Evolutionary conservation across 2,329 filamentous ascomycete species (phyloP), one percentile per base, ranked within the genome.

Genomic region (Lasiodiplodia sp.): DNA sequence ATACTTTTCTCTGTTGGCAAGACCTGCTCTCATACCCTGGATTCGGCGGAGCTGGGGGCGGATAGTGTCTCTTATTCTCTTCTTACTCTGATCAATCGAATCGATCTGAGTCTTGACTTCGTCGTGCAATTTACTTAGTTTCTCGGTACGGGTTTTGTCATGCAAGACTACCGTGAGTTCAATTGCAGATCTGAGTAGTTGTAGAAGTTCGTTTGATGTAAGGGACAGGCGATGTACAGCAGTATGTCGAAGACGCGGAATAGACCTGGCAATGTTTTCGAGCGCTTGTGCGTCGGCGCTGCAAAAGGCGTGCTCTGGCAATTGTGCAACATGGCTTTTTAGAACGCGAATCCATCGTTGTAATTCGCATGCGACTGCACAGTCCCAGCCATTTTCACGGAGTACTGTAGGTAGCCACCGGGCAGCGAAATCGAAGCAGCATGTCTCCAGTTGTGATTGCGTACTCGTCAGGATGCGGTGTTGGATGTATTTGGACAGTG

Each of bases 351-450:
- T 74, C 78, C 80, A 81, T 58, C 73, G 72, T 25, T 75, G 81
- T 34, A 82, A 70, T 72, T 82, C 80, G 4, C 77, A 73, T 1
- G 80, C 77, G 12, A 75, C 73, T 25, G 80, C 71, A 66, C 78
- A 82, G 63, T 77, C 72, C 76, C 72, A 78, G 34, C 70, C 71
- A 21, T 74, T 70, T 18, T 76, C 68, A 53, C 69, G 37, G 38
- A 81, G 71, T 18, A 78, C 66, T 0, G 68, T 68, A 7, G 80
- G 79, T 21, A 79, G 63, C 75, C 76, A 78, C 64, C 73, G 75
- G 18, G 68, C 71, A 37, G 74, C 73, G 64, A 81, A 82, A 8
- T 81, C 76, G 69, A 80, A 82, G 71, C 79, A 82, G 69, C 75
- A 77, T 67, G 78, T 76, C 69, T 82, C 80, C 10, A 82, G 74